Evolutionary conservation across 768 basidiomycete genomes (phyloP).

Genomic region (Russula virescens): DNA sequence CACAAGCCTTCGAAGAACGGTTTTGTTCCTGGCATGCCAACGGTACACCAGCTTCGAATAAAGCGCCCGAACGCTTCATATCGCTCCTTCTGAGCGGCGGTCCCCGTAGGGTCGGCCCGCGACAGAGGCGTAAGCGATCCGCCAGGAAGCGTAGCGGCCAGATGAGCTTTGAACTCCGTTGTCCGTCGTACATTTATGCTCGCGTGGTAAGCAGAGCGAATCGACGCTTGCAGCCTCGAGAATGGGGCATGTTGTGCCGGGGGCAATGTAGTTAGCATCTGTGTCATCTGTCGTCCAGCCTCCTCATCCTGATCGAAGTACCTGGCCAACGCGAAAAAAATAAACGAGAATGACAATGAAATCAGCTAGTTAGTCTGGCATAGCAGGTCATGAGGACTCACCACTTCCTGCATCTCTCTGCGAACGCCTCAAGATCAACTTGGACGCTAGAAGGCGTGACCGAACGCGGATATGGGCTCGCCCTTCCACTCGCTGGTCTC

Average conservation of each 20-base stretch:
- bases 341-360: not conserved
- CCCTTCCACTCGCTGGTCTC: constrained; percentile 32
- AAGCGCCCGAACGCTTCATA: constrained; percentile 71
- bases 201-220: constrained; percentile 80
- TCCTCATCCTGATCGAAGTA: constrained; percentile 79
- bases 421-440: constrained; percentile 73
- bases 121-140: constrained; percentile 73
- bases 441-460: constrained; percentile 60
- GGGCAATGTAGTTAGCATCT: constrained; percentile 71
- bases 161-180: constrained; percentile 81
- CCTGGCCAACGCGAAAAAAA: constrained; percentile 39
- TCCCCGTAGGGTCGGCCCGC: constrained; percentile 57
- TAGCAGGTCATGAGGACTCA: constrained; percentile 32
- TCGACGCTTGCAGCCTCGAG: constrained; percentile 79
- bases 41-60: constrained; percentile 74
- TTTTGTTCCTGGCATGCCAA: constrained; percentile 83
- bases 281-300: constrained; percentile 74
- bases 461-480: constrained; percentile 61
- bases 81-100: constrained; percentile 70
- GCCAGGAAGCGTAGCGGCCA: constrained; percentile 72
- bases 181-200: constrained; percentile 69
- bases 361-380: not conserved
- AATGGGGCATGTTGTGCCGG: constrained; percentile 84
- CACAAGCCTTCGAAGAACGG: constrained; percentile 79
- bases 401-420: constrained; percentile 74